Percentiles rank a stretch among this genome's conserved stretches.
These are phyloP conservation scores for Petunia axillaris DNA, from an alignment of 257 asterid species.

Conservation along the genomic window DNA sequence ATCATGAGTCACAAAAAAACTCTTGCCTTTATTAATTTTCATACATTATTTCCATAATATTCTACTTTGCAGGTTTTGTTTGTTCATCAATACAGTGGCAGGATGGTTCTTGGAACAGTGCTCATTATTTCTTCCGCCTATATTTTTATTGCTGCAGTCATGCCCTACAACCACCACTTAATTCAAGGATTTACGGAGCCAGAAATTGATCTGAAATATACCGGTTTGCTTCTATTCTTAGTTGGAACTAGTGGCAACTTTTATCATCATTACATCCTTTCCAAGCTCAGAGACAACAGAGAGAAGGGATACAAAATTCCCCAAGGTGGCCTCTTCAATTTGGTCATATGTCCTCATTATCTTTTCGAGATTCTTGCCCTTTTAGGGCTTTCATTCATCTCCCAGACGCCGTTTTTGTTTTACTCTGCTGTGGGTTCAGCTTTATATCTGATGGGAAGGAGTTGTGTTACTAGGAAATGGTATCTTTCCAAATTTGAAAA, in stretches of 20 bases:
- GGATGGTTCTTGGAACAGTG: constrained; percentile 47
- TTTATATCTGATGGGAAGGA: constrained; percentile 57
- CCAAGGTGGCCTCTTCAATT: constrained; percentile 52
- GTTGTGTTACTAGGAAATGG: constrained; percentile 63
- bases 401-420: constrained; percentile 47
- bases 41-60: too few relatives aligned
- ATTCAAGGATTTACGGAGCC: constrained; percentile 45
- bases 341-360: constrained; percentile 68
- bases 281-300: constrained; percentile 47
- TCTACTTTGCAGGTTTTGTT: constrained; percentile 47
- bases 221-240: constrained; percentile 43
- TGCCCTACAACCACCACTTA: constrained; percentile 48
- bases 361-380: constrained; percentile 57
- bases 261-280: constrained; percentile 65
- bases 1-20: background rate
- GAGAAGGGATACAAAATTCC: constrained; percentile 59
- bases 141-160: constrained; percentile 40
- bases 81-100: constrained; percentile 57
- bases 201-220: constrained; percentile 38
- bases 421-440: constrained; percentile 39
- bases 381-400: constrained; percentile 53
- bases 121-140: constrained; percentile 47
- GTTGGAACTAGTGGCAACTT: constrained; percentile 57
- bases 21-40: background rate
- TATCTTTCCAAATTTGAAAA: constrained; percentile 60